Base-by-base conservation (phyloP, 169 alveolate species). In the Ichthyophthirius multifiliis region DNA sequence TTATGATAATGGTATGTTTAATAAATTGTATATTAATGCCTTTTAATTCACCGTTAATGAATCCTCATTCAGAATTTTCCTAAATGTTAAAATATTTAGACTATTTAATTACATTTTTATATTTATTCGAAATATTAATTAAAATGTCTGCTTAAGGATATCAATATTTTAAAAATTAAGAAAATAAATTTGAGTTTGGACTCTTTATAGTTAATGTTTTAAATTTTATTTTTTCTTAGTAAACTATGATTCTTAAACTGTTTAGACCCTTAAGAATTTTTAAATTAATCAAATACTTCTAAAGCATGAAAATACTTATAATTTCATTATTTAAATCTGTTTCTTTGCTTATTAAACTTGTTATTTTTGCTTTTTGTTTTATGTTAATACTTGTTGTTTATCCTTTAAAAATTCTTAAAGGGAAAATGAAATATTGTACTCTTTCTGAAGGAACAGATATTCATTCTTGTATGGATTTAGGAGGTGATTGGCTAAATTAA, bases 1-100 rank as follows among this genome's bases (percentile, higher is more conserved):
- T 87, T 15, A 83, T 83, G 15, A 5, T 81, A 27, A 6, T 74
- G 7, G 18, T 87, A n/a, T 75, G 83, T 32, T 7, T 87, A 12
- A 23, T 71, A 0, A 65, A 83, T 23, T 67, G 79, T 7, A 43
- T 87, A 30, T 65, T 45, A 4, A 30, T 79, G 47, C 65, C 86
- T 30, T 32, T 84, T 3, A 79, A 76, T 23, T 20, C 63, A 4
- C 90, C 90, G 0, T 44, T 84, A 45, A 37, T 32, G 32, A 86
- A 84, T 55, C 83, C 81, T 27, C 62, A 76, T 55, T n/a, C n/a
- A n/a, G 18, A 34, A 5, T 15, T 13, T 2, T 43, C 16, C 0
- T 27, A 48, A 13, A 31, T 20, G 1, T 32, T 15, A 23, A 32
- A 43, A 12, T 1, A 18, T 1, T 32, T 45, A 6, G 90, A 84